Evolutionary conservation across 208 protist genomes (phyloP), one percentile per base, ranked within the genome.

Genomic region (Crithidia sp.): DNA sequence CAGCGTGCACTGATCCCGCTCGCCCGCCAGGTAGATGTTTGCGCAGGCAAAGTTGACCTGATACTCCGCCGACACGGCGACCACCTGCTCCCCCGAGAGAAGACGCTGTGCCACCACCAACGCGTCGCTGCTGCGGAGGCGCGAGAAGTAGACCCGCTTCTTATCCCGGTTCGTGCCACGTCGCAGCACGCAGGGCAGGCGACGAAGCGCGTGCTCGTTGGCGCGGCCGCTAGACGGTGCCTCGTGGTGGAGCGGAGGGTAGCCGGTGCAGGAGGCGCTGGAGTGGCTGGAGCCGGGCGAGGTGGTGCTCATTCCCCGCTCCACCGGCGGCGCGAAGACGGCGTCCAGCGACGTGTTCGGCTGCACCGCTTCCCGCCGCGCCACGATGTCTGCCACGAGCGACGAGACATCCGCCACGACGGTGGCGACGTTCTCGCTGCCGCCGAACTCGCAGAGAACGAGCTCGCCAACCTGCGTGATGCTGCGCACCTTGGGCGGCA

Each of bases 121-220:
- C 28, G 88, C 88, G 49, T 95, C 87, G 17, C 70, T 78, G 65
- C 88, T 88, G 50, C 90, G 87, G 10, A 82, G 70, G 45, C 80
- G 84, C 4, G 87, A 76, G 59, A 90, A 93, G 66, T 95, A 93
- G 37, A 93, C 50, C 16, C 79, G 66, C 65, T 95, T 95, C 69
- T 90, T 93, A 55, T 91, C 87, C 13, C 88, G 88, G 67, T 95
- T 95, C 52, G 90, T 84, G 60, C 87, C 87, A 44, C 88, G 79
- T 7, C 90, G 85, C 49, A 88, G 58, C 12, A 95, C 67, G 16
- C 79, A 77, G 7, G 90, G 90, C 56, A 95, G 81, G 10, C 90
- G 90, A 8, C 81, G 55, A 12, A 92, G 43, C 53, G 40, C 56
- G 44, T 77, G 65, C 43, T 86, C 81, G 0, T 14, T n/a, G 5